Evolutionary conservation across 2,329 filamentous ascomycete genomes (phyloP).

Genomic region (Orbilia quercus): DNA sequence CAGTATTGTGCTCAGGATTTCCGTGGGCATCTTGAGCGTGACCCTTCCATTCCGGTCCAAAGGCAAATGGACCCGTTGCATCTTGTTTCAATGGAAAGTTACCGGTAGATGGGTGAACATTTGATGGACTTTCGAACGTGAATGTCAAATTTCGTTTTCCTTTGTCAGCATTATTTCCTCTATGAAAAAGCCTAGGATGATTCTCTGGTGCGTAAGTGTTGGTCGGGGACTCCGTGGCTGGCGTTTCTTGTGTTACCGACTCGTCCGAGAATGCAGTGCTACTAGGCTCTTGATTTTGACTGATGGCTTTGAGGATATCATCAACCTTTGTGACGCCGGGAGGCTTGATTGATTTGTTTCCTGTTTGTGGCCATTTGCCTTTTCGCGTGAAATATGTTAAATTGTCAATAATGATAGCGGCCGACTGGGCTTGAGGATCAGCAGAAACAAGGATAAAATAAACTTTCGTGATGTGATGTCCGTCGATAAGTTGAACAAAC

Average conservation of each 20-base stretch:
- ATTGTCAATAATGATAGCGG: slow-evolving; percentile 31
- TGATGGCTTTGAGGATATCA: slow-evolving; percentile 26
- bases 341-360: slow-evolving; percentile 21
- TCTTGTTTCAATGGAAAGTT: slow-evolving; percentile 11
- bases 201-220: neutral
- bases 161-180: slow-evolving; percentile 2
- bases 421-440: slow-evolving; percentile 22
- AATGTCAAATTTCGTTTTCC: slow-evolving; percentile 23
- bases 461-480: slow-evolving; percentile 31
- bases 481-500: slow-evolving; percentile 38
- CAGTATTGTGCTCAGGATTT: slow-evolving; percentile 7
- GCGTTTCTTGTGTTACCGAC: neutral
- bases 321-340: slow-evolving; percentile 21
- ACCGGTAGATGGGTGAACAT: slow-evolving; percentile 25
- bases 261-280: neutral
- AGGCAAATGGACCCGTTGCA: slow-evolving; percentile 25
- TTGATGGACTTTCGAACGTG: slow-evolving; percentile 2
- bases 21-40: slow-evolving; percentile 37
- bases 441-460: slow-evolving; percentile 35
- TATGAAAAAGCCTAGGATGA: neutral
- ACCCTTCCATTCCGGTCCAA: slow-evolving; percentile 33
- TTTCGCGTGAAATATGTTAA: slow-evolving; percentile 41
- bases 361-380: slow-evolving; percentile 42
- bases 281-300: neutral
- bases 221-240: neutral